A percentile compares a stretch with the other conserved stretches of the same genome.
Evolutionary conservation across 495 filamentous ascomycete genomes (phyloP).

Genomic region (Aspergillus carlsbadensis): DNA sequence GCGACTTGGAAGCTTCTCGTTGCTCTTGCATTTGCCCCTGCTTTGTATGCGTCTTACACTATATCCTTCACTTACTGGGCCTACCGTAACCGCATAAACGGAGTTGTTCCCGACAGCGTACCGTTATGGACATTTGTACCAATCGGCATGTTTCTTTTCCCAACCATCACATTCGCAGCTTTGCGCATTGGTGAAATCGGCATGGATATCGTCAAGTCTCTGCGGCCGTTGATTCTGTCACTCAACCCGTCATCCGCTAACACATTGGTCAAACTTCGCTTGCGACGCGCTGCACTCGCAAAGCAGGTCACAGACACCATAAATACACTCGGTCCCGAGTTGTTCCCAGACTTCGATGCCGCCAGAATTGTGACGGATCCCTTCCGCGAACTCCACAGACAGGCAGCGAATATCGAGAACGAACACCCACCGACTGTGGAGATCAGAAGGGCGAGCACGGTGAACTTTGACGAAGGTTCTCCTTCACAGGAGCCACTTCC

Average conservation of each 20-base stretch:
- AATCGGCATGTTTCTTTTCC: constrained; percentile 75
- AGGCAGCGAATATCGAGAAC: constrained; percentile 19
- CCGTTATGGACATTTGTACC: constrained; percentile 76
- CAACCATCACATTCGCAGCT: constrained; percentile 86
- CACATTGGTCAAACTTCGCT: constrained; percentile 75
- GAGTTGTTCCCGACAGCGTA: constrained; percentile 74
- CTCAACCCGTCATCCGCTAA: constrained; percentile 83
- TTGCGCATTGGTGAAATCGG: constrained; percentile 94
- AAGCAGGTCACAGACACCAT: constrained; percentile 86
- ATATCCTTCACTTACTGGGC: constrained; percentile 72
- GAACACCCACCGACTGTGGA: constrained; percentile 23
- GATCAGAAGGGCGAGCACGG: constrained; percentile 23
- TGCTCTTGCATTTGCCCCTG: constrained; percentile 80
- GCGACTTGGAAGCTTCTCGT: constrained; percentile 98
- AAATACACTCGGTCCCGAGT: constrained; percentile 92
- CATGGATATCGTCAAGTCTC: constrained; percentile 97
- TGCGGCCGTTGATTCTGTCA: constrained; percentile 85
- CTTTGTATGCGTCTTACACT: constrained; percentile 81
- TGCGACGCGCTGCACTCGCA: constrained; percentile 68
- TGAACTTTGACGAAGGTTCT: constrained; percentile 29
- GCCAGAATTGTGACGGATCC: constrained; percentile 72
- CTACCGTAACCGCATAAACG: constrained; percentile 75
- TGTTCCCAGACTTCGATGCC: constrained; percentile 94
- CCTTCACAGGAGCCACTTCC: constrained; percentile 58
- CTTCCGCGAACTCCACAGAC: constrained; percentile 41